Evolutionary conservation across 2,329 filamentous ascomycete species (phyloP).

Genomic region (Sodiomyces alkalinus): DNA sequence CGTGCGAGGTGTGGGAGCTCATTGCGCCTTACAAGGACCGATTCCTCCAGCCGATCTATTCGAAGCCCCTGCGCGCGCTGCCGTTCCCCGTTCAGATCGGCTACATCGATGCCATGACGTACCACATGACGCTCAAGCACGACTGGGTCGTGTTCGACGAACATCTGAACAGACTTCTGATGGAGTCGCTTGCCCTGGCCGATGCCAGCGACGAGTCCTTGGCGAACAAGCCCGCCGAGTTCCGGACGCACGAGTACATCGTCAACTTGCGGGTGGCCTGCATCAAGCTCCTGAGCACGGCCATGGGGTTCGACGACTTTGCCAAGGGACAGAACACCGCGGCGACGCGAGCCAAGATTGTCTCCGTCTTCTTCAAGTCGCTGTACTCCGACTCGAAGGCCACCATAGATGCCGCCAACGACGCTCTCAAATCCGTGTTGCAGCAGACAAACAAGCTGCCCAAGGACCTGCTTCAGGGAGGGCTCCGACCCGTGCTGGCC

Average conservation of each 20-base stretch:
- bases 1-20: conserved; percentile 72
- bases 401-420: conserved; percentile 86
- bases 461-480: conserved; percentile 88
- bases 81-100: conserved; percentile 94
- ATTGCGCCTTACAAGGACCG: conserved; percentile 82
- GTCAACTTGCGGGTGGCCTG: conserved; percentile 85
- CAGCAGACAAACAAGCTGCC: conserved; percentile 82
- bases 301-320: conserved; percentile 88
- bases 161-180: conserved; percentile 71
- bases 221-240: conserved; percentile 83
- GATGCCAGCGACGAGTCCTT: conserved; percentile 90
- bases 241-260: conserved; percentile 89
- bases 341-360: conserved; percentile 53
- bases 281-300: conserved; percentile 81
- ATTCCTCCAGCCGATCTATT: conserved; percentile 81
- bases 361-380: conserved; percentile 95
- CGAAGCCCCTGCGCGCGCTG: conserved; percentile 81
- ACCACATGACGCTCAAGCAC: conserved; percentile 77
- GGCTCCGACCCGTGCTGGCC: conserved; percentile 85
- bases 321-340: conserved; percentile 54
- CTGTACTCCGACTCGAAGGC: conserved; percentile 85
- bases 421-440: conserved; percentile 75
- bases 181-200: conserved; percentile 85
- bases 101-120: conserved; percentile 95
- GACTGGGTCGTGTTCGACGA: conserved; percentile 90